Percentiles rank a stretch among this genome's conserved stretches.
Conservation (phyloP, 2,329 filamentous ascomycete species). For the Dothidotthia symphoricarpi region DNA sequence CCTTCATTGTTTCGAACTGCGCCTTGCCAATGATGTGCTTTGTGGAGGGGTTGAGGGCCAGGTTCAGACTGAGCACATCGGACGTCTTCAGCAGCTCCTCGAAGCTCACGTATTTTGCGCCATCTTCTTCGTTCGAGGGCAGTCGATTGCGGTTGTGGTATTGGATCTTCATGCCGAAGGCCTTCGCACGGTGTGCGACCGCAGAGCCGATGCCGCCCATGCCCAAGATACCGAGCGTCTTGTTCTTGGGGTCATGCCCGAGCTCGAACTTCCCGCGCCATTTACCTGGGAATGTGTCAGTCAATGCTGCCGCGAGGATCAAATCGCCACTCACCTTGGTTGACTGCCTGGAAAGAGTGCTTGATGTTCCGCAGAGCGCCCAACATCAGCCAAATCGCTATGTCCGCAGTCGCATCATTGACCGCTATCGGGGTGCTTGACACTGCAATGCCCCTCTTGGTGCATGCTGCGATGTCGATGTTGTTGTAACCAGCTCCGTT, state of each 20-base stretch:
- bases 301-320: conserved; percentile 4
- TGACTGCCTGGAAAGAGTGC: conserved; percentile 48
- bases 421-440: conserved; percentile 51
- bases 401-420: conserved; percentile 53
- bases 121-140: conserved; percentile 42
- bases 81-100: conserved; percentile 54
- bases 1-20: conserved; percentile 56
- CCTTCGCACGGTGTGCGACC: conserved; percentile 49
- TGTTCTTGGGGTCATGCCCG: conserved; percentile 55
- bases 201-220: conserved; percentile 61
- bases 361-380: conserved; percentile 53
- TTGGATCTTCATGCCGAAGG: conserved; percentile 58
- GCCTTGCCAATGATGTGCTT: conserved; percentile 53
- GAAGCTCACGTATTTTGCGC: conserved; percentile 56
- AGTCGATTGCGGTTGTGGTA: conserved; percentile 56
- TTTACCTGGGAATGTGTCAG: conserved; percentile 30
- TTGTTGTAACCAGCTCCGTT: conserved; percentile 61
- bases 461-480: conserved; percentile 56
- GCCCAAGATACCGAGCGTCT: conserved; percentile 57
- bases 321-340: conserved; percentile 37
- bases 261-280: conserved; percentile 50
- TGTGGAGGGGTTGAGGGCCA: conserved; percentile 53
- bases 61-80: conserved; percentile 56
- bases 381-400: conserved; percentile 53
- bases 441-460: conserved; percentile 46